These are phyloP conservation scores for Drechslera avenae DNA, from an alignment of 2,329 filamentous ascomycete species.

Conservation along the genomic window DNA sequence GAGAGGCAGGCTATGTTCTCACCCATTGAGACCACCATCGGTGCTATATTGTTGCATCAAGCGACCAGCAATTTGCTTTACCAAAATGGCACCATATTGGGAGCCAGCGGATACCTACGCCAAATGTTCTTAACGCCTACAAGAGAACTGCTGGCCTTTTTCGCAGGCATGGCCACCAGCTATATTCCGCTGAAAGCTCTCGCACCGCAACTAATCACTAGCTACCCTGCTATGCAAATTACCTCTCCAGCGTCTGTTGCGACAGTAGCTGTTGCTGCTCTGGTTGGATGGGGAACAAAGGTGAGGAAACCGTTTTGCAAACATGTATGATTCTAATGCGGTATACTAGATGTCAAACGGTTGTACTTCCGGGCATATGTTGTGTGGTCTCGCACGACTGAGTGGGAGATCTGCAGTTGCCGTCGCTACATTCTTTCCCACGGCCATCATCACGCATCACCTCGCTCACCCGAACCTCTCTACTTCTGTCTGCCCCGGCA, in stretches of 20 bases:
- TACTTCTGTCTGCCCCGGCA: constrained; percentile 44
- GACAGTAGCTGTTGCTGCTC: constrained; percentile 50
- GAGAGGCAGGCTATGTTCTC: constrained; percentile 54
- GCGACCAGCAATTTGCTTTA: constrained; percentile 56
- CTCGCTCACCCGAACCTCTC: constrained; percentile 51
- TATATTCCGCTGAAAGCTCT: constrained; percentile 50
- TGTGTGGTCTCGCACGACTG: constrained; percentile 58
- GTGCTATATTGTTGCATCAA: constrained; percentile 58
- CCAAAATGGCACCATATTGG: constrained; percentile 59
- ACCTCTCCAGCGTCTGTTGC: constrained; percentile 45
- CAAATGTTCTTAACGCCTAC: constrained; percentile 49
- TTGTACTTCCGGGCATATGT: constrained; percentile 62
- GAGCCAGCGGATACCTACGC: constrained; percentile 56
- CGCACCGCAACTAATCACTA: constrained; percentile 53
- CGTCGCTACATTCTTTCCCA: constrained; percentile 43
- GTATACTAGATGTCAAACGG: constrained; percentile 46
- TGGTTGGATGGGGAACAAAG: constrained; percentile 61
- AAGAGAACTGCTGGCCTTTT: constrained; percentile 51
- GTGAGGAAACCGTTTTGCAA: constrained; percentile 34
- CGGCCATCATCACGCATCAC: constrained; percentile 42
- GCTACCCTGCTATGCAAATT: constrained; percentile 47
- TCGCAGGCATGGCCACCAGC: constrained; percentile 55
- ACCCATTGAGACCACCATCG: constrained; percentile 57
- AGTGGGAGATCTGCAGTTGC: constrained; percentile 57
- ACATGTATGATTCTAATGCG: constrained; percentile 11